Percentiles rank a stretch among this genome's conserved stretches.
Conservation (phyloP, 1,284 basidiomycete genomes). For the Gomphus bonarii region DNA sequence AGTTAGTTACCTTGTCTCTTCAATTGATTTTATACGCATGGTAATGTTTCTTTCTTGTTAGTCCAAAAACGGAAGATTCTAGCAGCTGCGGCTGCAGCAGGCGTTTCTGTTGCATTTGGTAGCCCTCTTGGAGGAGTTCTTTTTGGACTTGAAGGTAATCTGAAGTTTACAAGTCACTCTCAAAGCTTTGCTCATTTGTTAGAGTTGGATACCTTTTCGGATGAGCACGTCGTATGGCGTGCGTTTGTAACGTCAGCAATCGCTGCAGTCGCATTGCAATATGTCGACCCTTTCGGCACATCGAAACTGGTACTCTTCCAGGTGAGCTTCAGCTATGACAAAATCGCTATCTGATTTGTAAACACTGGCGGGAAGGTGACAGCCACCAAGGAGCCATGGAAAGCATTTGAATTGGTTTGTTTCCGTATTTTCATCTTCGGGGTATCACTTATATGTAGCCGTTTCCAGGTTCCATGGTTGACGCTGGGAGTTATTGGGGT, state of each 20-base stretch:
- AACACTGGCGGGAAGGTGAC: conserved; percentile 33
- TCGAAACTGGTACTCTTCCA: conserved; percentile 66
- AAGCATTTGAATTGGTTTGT: conserved; percentile 58
- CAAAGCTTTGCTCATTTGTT: background rate
- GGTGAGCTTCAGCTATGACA: conserved; percentile 21
- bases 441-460: background rate
- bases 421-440: conserved; percentile 3
- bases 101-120: conserved; percentile 68
- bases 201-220: conserved; percentile 62
- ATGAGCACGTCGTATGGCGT: conserved; percentile 67
- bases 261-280: conserved; percentile 61
- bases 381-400: conserved; percentile 49
- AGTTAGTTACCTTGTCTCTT: conserved; percentile 23
- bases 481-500: conserved; percentile 51
- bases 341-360: background rate
- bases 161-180: background rate
- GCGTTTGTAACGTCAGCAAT: conserved; percentile 67
- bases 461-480: conserved; percentile 53
- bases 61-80: conserved; percentile 59
- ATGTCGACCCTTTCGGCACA: conserved; percentile 64
- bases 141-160: conserved; percentile 53
- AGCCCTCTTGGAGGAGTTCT: conserved; percentile 67
- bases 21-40: background rate
- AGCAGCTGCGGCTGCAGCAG: conserved; percentile 60
- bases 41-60: conserved; percentile 17